Percentiles rank a stretch among this genome's conserved stretches.
Evolutionary conservation across 495 filamentous ascomycete genomes (phyloP).

Genomic region (Poronia punctata): DNA sequence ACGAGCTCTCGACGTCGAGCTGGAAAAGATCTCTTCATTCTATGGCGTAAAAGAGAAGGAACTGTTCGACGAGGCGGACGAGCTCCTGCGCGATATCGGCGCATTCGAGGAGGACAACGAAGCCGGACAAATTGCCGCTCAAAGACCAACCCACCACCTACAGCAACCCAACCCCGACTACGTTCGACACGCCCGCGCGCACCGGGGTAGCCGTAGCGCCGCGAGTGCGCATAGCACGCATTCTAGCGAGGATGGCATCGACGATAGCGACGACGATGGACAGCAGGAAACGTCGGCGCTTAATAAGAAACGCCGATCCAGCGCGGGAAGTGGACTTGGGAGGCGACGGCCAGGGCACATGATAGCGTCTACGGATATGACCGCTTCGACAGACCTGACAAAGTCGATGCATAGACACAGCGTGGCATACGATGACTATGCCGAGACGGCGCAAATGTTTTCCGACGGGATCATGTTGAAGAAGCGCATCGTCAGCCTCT

Average conservation of each 20-base stretch:
- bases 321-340: constrained; percentile 21
- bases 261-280: constrained; percentile 60
- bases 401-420: constrained; percentile 48
- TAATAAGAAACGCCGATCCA: constrained; percentile 30
- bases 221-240: constrained; percentile 32
- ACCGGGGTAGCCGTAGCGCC: constrained; percentile 24
- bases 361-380: constrained; percentile 48
- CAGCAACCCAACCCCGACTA: constrained; percentile 34
- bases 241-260: constrained; percentile 43
- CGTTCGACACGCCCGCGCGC: constrained; percentile 20
- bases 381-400: constrained; percentile 44
- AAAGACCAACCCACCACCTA: constrained; percentile 18
- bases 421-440: constrained; percentile 61
- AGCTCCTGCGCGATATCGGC: constrained; percentile 67
- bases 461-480: constrained; percentile 82
- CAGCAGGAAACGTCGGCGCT: constrained; percentile 55
- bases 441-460: constrained; percentile 66
- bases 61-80: constrained; percentile 72
- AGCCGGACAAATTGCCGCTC: constrained; percentile 44
- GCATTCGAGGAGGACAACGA: constrained; percentile 59
- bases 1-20: constrained; percentile 74
- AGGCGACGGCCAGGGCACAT: constrained; percentile 33
- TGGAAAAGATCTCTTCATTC: constrained; percentile 90
- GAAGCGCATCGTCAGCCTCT: constrained; percentile 77
- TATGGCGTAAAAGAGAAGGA: constrained; percentile 82